Evolutionary conservation across 345 rosid genomes (phyloP).

Genomic region (Arabis hirsuta): DNA sequence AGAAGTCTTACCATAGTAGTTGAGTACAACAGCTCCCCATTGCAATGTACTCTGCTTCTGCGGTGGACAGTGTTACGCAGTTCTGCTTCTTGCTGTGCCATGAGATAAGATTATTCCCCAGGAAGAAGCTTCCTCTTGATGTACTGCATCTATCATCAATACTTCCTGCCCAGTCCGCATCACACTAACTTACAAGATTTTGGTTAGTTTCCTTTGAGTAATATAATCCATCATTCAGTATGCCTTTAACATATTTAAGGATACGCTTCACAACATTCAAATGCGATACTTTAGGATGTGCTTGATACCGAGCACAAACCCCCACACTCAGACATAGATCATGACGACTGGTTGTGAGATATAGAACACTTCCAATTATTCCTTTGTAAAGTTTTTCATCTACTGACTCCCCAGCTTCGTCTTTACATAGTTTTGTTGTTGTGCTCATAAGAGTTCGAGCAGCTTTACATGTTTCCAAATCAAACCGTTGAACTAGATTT

Average conservation of each 20-base stretch:
- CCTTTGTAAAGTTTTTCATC: neutral
- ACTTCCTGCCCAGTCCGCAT: neutral
- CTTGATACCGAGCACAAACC: neutral
- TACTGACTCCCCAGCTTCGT: neutral
- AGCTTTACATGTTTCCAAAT: too few species aligned
- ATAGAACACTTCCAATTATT: neutral
- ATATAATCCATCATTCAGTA: neutral
- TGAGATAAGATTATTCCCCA: neutral
- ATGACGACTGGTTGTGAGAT: neutral
- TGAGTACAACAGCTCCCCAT: too few species aligned
- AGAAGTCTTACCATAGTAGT: too few species aligned
- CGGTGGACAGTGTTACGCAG: neutral
- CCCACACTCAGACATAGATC: neutral
- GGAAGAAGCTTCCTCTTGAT: neutral
- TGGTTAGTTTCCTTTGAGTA: neutral
- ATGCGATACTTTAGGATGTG: slow-evolving; percentile 28
- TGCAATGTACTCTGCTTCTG: too few species aligned
- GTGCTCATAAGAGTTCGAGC: too few species aligned
- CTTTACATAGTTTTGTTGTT: too few species aligned
- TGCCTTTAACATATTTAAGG: neutral
- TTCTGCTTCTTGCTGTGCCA: neutral
- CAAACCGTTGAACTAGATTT: too few species aligned
- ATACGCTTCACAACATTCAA: neutral
- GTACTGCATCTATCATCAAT: neutral
- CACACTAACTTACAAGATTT: neutral